These are phyloP conservation scores for Trichoderma harzianum DNA, from an alignment of 2,329 filamentous ascomycete genomes.

Conservation along the genomic window DNA sequence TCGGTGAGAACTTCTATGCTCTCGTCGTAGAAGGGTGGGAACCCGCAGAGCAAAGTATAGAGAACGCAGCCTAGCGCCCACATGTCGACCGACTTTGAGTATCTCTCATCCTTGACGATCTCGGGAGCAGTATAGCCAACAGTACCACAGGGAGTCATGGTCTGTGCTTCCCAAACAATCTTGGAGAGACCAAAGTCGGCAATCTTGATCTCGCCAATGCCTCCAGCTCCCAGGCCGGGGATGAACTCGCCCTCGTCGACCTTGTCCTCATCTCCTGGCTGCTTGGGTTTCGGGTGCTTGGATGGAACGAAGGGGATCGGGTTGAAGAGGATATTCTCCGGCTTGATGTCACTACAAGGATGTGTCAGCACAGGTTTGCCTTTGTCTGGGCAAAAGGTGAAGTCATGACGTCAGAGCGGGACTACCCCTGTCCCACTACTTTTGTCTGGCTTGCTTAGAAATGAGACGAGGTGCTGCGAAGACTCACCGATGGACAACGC, in stretches of 20 bases:
- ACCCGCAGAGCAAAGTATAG: constrained; percentile 94
- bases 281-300: constrained; percentile 73
- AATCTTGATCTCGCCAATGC: constrained; percentile 94
- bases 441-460: constrained; percentile 7
- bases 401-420: constrained; percentile 27
- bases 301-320: constrained; percentile 79
- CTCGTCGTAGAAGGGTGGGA: constrained; percentile 98
- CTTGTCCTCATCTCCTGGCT: constrained; percentile 93
- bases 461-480: background rate
- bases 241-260: constrained; percentile 94
- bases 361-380: constrained; percentile 9
- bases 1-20: constrained; percentile 95
- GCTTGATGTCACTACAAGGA: constrained; percentile 82
- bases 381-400: constrained; percentile 10
- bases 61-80: constrained; percentile 96
- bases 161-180: constrained; percentile 96
- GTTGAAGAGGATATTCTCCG: constrained; percentile 93
- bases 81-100: constrained; percentile 99
- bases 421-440: background rate
- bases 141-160: constrained; percentile 98
- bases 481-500: constrained; percentile 91
- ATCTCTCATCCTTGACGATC: constrained; percentile 97
- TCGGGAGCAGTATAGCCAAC: constrained; percentile 97
- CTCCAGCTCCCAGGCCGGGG: constrained; percentile 74
- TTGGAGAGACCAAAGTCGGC: constrained; percentile 97